Evolutionary conservation across 441 rosid genomes (phyloP), one percentile per base, ranked within the genome.

Genomic region (Caryocar brasiliense): DNA sequence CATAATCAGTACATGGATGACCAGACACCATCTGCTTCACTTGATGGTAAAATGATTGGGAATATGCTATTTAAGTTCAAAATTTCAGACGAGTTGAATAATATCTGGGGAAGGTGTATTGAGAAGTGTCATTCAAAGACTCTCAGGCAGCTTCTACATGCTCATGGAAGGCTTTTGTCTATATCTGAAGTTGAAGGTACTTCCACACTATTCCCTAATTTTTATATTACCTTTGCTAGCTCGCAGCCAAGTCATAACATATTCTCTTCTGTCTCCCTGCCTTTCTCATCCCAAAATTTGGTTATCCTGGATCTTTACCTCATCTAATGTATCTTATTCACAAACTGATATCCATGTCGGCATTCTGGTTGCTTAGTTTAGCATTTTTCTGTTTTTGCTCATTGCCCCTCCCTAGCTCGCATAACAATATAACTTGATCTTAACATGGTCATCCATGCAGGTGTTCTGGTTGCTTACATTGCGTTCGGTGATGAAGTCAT

Each of bases 111-210:
- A 28, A 81, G 66, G 46, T 85, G 95, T 65, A 84, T 92, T 58
- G 87, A 74, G 53, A 83, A 64, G 67, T 92, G 99, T 57, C 97
- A 92, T 67, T 92, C 97, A 5, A 88, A 80, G 66, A 92, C 97
- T 26, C 66, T 92, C 53, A 78, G 81, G 73, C 95, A 79, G 72
- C 80, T 92, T 19, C 77, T 92, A 32, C 81, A 54, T 67, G 65
- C 76, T 43, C 78, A 88, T 62, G 92, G 88, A 57, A 88, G 72
- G 75, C 94, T 92, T 58, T 65, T 84, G 63, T 85, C 99, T 24
- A 68, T 86, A 54, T 67, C 92, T 51, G 95, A 88, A 70, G 73
- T 72, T 30, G 86, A 85, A 76, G 97, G 99, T 85, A 71, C 54
- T 56, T 39, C 43, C 43, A 39, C 10, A 23, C 44, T n/a, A 21